A percentile compares a stretch with the other conserved stretches of the same genome.
Conservation (phyloP, 1,284 basidiomycete species). For the Polyporus tsugae region DNA sequence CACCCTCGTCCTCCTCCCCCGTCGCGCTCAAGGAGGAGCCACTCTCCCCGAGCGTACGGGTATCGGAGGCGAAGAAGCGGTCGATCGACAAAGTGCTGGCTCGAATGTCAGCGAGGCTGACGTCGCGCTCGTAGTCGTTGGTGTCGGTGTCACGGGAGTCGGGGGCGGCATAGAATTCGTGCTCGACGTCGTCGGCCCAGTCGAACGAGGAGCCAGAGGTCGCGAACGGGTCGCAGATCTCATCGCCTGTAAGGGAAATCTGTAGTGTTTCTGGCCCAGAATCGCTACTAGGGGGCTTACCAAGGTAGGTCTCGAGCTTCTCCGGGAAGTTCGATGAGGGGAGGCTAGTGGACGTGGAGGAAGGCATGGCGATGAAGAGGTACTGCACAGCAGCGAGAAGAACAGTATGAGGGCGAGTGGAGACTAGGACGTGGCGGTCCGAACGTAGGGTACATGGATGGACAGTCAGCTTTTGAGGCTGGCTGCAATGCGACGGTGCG, state of each 20-base stretch:
- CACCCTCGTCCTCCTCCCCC: neutral
- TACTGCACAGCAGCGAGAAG: neutral
- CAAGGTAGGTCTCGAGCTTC: neutral
- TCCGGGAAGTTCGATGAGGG: constrained; percentile 1
- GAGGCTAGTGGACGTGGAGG: neutral
- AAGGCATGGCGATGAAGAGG: neutral
- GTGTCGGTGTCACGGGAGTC: neutral
- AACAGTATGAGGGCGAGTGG: neutral
- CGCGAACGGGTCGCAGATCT: neutral
- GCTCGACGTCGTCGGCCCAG: neutral
- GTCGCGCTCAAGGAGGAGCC: neutral
- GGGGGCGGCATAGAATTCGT: neutral
- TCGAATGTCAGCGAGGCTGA: neutral
- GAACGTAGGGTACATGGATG: neutral
- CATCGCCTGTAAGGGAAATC: neutral
- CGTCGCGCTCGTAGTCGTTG: neutral
- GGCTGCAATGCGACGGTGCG: neutral
- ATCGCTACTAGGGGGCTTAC: neutral
- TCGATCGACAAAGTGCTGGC: neutral
- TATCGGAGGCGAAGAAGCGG: constrained; percentile 3
- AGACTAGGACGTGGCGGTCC: neutral
- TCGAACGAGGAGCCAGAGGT: neutral
- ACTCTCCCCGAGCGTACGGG: neutral
- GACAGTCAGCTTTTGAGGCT: neutral
- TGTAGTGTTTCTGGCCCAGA: neutral